Base-by-base conservation (phyloP, 495 filamentous ascomycete genomes). In the Aspergillus panamensis region DNA sequence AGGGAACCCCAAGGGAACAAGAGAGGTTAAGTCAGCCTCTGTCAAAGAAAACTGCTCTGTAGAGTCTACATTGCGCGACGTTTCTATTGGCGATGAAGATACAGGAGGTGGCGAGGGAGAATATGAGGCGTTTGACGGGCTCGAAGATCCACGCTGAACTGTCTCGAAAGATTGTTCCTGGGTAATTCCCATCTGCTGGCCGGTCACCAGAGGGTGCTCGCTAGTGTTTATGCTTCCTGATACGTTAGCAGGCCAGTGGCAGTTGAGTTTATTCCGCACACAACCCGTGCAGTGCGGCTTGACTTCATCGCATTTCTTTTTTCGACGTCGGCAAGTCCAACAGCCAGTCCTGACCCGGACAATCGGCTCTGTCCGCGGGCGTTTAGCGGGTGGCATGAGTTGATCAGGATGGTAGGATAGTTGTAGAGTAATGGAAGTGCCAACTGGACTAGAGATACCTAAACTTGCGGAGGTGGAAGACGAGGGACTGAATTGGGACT, bases 231-330 rank as follows among this genome's bases (percentile, higher is more conserved):
- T 17, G 5, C 55, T 51, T 30, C 61, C 61, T 3, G 65, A 62
- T 17, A 69, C 39, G 19, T 39, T 62, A 7, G 63, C 49, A 4
- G 71, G 70, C 71, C 71, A 74, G n/a, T 62, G 52, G 51, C 71
- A 74, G 19, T 44, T 60, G 3, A 73, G 57, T 29, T 71, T 66
- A 56, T 73, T 67, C 31, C 64, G 64, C 43, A 57, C 68, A 75
- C 84, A 74, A 29, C 71, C 71, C 14, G 82, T 80, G 84, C 90
- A 94, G 35, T 80, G 75, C 35, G 91, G 91, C 58, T 87, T 90
- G 12, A 81, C 76, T 74, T 94, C 91, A 66, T 94, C 91, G 72
- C 91, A 95, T 77, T 95, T 95, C 84, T 94, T 96, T 76, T 94
- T 94, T n/a, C 91, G 81, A 61, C 87, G 87, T 53, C 91, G 79